phyloP scores from a whole-genome alignment of 441 rosid genomes.

The Erysimum cheiri region DNA sequence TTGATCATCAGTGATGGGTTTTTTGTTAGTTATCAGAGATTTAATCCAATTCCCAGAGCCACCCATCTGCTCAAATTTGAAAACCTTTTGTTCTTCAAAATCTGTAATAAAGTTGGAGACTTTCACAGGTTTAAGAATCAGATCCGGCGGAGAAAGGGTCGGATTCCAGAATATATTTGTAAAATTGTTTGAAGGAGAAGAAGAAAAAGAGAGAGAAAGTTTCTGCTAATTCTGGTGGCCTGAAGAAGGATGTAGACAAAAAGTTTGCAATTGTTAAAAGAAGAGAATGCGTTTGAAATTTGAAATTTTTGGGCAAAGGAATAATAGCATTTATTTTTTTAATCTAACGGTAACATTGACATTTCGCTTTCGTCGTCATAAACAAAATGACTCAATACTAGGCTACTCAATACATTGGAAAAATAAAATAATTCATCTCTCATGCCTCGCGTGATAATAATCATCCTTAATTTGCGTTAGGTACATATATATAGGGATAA shows the following conservation, averaged over 20 bases:
- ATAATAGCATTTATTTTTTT: neutral
- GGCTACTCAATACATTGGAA: neutral
- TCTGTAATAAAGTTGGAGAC: conserved; percentile 34
- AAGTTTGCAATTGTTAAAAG: conserved; percentile 33
- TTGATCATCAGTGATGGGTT: conserved; percentile 50
- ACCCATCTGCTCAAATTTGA: conserved; percentile 61
- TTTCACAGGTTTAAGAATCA: conserved; percentile 40
- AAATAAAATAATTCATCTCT: conserved; percentile 16
- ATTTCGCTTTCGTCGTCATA: conserved; percentile 42
- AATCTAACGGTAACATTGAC: conserved; percentile 37
- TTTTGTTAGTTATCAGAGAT: conserved; percentile 62
- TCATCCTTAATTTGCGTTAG: conserved; percentile 9
- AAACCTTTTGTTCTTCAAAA: conserved; percentile 24
- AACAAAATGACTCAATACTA: conserved; percentile 6
- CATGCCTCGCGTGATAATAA: conserved; percentile 34
- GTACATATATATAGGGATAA: neutral
- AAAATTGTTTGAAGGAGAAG: neutral
- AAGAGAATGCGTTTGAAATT: conserved; percentile 37
- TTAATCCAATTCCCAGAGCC: conserved; percentile 88
- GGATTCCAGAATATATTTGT: conserved; percentile 5
- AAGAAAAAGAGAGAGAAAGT: conserved; percentile 14
- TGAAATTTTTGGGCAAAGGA: conserved; percentile 35
- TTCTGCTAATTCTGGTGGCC: conserved; percentile 14
- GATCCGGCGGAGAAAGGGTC: conserved; percentile 22
- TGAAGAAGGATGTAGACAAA: conserved; percentile 36